Evolutionary conservation across 108 stramenopile genomes (phyloP).

Genomic region (Aureococcus anophagefferens): DNA sequence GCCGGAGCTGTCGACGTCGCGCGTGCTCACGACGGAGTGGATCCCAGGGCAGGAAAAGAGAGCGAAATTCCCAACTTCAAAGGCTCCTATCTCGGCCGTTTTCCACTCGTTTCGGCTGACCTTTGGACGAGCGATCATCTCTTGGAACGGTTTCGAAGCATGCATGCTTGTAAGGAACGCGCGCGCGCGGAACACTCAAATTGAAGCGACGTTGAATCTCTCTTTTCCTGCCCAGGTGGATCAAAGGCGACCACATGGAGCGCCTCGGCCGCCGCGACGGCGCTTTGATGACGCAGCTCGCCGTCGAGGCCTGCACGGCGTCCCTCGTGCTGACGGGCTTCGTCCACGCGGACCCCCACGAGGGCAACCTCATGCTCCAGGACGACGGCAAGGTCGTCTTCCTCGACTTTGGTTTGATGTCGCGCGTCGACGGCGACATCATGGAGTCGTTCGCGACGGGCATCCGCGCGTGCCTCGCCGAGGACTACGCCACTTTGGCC

Average conservation of each 20-base stretch:
- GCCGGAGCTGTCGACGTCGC: background rate
- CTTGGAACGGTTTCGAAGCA: too few relatives aligned
- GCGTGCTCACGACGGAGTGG: conserved; percentile 17
- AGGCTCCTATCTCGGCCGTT: too few relatives aligned
- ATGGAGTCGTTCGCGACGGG: conserved; percentile 26
- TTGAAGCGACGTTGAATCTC: too few relatives aligned
- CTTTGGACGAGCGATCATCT: too few relatives aligned
- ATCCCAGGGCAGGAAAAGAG: too few relatives aligned
- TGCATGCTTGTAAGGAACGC: too few relatives aligned
- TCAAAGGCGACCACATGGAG: conserved; percentile 7
- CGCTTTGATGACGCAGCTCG: conserved; percentile 13
- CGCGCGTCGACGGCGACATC: conserved; percentile 5
- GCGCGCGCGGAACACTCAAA: too few relatives aligned
- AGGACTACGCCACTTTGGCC: conserved; percentile 8
- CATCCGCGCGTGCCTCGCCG: conserved; percentile 11
- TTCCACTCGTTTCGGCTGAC: too few relatives aligned
- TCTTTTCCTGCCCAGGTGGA: too few relatives aligned
- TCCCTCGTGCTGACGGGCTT: conserved; percentile 20
- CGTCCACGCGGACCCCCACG: conserved; percentile 32
- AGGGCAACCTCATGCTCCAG: conserved; percentile 20
- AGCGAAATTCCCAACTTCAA: too few relatives aligned
- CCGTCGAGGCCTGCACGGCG: conserved; percentile 20
- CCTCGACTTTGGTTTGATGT: conserved; percentile 22
- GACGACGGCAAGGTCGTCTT: conserved; percentile 15
- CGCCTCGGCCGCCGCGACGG: background rate